Conservation (phyloP, 2,329 filamentous ascomycete genomes). For the Fusarium heterosporum region DNA sequence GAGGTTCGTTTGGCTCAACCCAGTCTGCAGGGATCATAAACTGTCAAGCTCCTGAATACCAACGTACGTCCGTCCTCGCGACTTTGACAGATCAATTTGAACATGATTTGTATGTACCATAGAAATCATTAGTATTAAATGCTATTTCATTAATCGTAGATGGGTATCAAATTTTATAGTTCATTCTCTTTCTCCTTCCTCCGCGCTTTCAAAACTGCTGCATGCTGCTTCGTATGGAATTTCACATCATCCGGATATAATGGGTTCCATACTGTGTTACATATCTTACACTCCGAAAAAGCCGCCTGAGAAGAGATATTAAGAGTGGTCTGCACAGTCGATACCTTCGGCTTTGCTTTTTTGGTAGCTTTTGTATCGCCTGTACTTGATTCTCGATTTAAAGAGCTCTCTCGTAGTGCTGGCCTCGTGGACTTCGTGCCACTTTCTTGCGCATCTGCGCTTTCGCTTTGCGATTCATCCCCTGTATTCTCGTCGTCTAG, state of each 20-base stretch:
- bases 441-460: not conserved
- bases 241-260: slow-evolving; percentile 58
- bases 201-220: slow-evolving; percentile 48
- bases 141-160: slow-evolving; percentile 30
- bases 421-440: not conserved
- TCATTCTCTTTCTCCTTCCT: slow-evolving; percentile 42
- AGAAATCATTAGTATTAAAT: not conserved
- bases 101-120: not conserved
- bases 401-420: not conserved
- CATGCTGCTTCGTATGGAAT: slow-evolving; percentile 56
- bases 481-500: slow-evolving; percentile 15
- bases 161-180: slow-evolving; percentile 44
- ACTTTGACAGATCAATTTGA: not conserved
- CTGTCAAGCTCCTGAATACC: not conserved
- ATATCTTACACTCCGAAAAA: slow-evolving; percentile 58
- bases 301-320: slow-evolving; percentile 57
- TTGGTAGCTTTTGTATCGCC: slow-evolving; percentile 32
- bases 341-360: slow-evolving; percentile 39
- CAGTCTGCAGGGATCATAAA: not conserved
- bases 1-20: slow-evolving; percentile 2
- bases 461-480: not conserved
- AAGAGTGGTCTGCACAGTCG: slow-evolving; percentile 57
- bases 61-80: not conserved
- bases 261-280: slow-evolving; percentile 59
- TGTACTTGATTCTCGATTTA: slow-evolving; percentile 9